Conservation (phyloP, 768 basidiomycete species). For the Melanogaster broomeanus region DNA sequence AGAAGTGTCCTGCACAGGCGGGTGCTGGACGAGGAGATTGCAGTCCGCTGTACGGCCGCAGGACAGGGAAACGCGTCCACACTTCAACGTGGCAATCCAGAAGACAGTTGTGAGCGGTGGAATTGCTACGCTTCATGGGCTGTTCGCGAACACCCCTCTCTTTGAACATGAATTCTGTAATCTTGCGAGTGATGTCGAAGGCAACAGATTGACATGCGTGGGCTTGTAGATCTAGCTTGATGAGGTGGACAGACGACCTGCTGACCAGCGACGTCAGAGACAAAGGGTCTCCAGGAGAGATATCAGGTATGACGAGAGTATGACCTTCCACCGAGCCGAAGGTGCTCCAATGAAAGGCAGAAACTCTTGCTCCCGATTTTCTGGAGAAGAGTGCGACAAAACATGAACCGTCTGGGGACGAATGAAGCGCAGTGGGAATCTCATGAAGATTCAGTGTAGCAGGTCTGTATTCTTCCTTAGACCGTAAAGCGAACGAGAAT, state of each 20-base stretch:
- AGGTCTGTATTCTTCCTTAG: constrained; percentile 32
- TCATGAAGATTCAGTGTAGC: constrained; percentile 38
- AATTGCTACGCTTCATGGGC: constrained; percentile 4
- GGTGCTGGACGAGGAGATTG: constrained; percentile 30
- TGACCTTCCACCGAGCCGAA: constrained; percentile 50
- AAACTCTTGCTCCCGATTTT: constrained; percentile 19
- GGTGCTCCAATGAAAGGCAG: constrained; percentile 51
- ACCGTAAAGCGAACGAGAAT: not conserved
- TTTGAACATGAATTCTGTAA: constrained; percentile 55
- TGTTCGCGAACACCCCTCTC: constrained; percentile 33
- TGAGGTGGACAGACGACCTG: constrained; percentile 41
- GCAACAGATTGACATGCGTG: constrained; percentile 40
- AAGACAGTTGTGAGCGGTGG: constrained; percentile 44
- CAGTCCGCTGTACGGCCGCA: constrained; percentile 46
- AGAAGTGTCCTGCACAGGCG: constrained; percentile 33
- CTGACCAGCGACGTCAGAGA: constrained; percentile 45
- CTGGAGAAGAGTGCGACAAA: constrained; percentile 33
- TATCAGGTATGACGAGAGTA: constrained; percentile 27
- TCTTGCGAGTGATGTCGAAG: constrained; percentile 50
- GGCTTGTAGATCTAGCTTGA: constrained; percentile 36
- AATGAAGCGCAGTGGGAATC: constrained; percentile 32
- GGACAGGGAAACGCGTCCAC: constrained; percentile 58
- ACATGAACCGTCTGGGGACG: constrained; percentile 53
- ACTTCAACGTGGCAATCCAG: constrained; percentile 52
- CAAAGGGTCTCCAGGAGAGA: constrained; percentile 20